Conservation (phyloP, 805 yeast species). For the Yarrowia sp. region DNA sequence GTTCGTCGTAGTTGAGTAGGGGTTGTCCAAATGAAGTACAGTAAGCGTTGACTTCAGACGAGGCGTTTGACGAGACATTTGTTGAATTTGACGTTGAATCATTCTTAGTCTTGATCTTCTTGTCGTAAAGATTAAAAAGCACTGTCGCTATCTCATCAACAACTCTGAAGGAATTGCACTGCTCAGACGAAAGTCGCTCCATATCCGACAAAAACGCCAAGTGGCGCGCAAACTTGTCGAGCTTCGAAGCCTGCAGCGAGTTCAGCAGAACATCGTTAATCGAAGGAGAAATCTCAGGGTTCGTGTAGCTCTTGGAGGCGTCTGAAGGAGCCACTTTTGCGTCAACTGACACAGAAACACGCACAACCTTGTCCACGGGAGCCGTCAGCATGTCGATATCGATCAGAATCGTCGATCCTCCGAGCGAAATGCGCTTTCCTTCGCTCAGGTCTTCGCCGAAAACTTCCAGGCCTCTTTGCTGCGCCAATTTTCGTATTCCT, state of each 20-base stretch:
- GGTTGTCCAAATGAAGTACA: conserved; percentile 36
- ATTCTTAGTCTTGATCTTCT: too few species aligned
- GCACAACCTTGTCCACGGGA: conserved; percentile 31
- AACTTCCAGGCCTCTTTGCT: conserved; percentile 38
- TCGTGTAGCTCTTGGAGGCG: conserved; percentile 32
- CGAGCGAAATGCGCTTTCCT: conserved; percentile 41
- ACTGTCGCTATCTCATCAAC: conserved; percentile 39
- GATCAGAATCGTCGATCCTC: conserved; percentile 42
- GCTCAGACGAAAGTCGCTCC: conserved; percentile 39
- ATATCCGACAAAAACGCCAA: conserved; percentile 38
- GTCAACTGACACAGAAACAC: conserved; percentile 36
- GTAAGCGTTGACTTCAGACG: too few species aligned
- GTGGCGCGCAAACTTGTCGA: conserved; percentile 38
- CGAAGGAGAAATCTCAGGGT: conserved; percentile 32
- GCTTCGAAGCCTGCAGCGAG: conserved; percentile 37
- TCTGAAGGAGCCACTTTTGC: conserved; percentile 31
- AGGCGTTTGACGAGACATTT: too few species aligned
- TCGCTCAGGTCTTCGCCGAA: conserved; percentile 39
- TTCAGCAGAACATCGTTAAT: conserved; percentile 34
- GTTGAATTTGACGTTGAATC: too few species aligned
- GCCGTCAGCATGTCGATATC: conserved; percentile 36
- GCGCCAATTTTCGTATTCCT: conserved; percentile 40
- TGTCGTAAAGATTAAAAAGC: too few species aligned
- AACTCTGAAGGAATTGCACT: conserved; percentile 40
- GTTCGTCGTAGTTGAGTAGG: conserved; percentile 35